Evolutionary conservation across 345 rosid species (phyloP).

Genomic region (Salix purpurea): DNA sequence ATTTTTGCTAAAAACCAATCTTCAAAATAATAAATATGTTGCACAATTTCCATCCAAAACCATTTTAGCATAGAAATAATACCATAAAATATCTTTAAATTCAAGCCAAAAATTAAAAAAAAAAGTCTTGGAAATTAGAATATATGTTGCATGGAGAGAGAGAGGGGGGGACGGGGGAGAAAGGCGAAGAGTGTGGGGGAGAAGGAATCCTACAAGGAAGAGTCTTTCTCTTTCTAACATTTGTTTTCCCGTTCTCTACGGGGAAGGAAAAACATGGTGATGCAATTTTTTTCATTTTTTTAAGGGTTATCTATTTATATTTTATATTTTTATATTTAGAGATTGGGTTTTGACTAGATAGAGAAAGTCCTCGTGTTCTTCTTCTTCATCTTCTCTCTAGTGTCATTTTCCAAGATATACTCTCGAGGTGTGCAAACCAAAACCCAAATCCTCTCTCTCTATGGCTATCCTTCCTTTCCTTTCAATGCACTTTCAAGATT

Average conservation of each 20-base stretch:
- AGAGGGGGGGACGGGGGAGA: not conserved
- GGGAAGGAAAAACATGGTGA: slow-evolving; percentile 46
- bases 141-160: not conserved
- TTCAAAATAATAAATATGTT: not conserved
- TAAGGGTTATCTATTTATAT: not conserved
- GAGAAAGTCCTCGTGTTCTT: slow-evolving; percentile 34
- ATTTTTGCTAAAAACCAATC: too few relatives aligned
- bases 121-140: not conserved
- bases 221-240: slow-evolving; percentile 40
- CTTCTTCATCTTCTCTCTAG: slow-evolving; percentile 38
- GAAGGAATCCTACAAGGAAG: slow-evolving; percentile 29
- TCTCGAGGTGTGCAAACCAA: slow-evolving; percentile 47
- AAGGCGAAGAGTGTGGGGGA: slow-evolving; percentile 37
- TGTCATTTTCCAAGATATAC: slow-evolving; percentile 67
- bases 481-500: slow-evolving; percentile 28
- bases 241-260: slow-evolving; percentile 59
- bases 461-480: slow-evolving; percentile 8
- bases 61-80: not conserved
- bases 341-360: slow-evolving; percentile 50
- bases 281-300: not conserved
- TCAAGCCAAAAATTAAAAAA: not conserved
- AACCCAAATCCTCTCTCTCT: slow-evolving; percentile 26
- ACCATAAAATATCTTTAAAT: not conserved
- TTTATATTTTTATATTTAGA: not conserved
- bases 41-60: not conserved